Percentiles rank a stretch among this genome's conserved stretches.
These are phyloP conservation scores for Marchantia polymorpha DNA, from an alignment of 225 moss, liverwort and hornwort species.

Conservation along the genomic window DNA sequence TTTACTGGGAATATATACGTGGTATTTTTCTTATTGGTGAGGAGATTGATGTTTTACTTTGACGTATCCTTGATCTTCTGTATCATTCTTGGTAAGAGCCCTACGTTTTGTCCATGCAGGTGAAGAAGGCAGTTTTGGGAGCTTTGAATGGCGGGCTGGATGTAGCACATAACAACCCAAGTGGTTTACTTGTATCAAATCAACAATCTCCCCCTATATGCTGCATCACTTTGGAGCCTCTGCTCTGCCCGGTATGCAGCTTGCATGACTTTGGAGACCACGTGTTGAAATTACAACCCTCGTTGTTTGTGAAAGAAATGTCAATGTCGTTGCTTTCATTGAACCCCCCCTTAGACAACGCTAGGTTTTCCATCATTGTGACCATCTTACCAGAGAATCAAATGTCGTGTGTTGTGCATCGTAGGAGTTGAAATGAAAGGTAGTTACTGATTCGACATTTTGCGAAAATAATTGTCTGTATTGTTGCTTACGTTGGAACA, in stretches of 20 bases:
- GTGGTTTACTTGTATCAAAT: conserved; percentile 20
- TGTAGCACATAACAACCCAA: conserved; percentile 16
- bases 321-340: background rate
- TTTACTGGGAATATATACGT: background rate
- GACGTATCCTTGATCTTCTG: background rate
- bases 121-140: conserved; percentile 64
- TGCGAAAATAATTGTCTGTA: background rate
- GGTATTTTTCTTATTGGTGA: too few relatives aligned
- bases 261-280: too few relatives aligned
- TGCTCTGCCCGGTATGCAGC: conserved; percentile 57
- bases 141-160: conserved; percentile 65
- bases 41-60: background rate
- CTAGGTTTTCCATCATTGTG: background rate
- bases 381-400: background rate
- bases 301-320: background rate
- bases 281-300: background rate
- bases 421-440: background rate
- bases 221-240: conserved; percentile 92
- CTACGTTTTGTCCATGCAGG: conserved; percentile 44
- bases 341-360: background rate
- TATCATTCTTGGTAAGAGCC: background rate
- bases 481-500: background rate
- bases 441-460: background rate
- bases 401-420: background rate
- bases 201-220: conserved; percentile 69